Conservation (phyloP, 208 protist genomes). For the Trypanosoma conorhini region DNA sequence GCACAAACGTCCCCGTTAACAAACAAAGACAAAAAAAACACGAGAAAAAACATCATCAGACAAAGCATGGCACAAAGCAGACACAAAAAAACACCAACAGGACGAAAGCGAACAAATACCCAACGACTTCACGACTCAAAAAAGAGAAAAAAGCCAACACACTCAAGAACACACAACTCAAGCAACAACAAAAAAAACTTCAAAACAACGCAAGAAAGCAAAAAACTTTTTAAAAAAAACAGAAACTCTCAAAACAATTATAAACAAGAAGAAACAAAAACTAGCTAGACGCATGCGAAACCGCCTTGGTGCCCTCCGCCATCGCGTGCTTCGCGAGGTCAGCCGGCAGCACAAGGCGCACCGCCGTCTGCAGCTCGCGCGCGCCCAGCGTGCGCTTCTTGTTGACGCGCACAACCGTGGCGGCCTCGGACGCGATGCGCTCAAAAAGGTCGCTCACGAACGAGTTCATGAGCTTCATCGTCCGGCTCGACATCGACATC, state of each 20-base stretch:
- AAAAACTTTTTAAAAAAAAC: background rate
- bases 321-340: background rate
- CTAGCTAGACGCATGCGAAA: slow-evolving; percentile 26
- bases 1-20: background rate
- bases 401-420: background rate
- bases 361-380: background rate
- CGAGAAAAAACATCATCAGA: slow-evolving; percentile 23
- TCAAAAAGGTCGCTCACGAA: background rate
- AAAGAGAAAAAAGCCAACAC: slow-evolving; percentile 10
- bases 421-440: background rate
- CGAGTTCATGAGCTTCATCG: background rate
- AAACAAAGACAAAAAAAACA: slow-evolving; percentile 19
- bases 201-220: background rate
- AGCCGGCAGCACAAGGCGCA: background rate
- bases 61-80: no score
- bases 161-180: slow-evolving; percentile 1
- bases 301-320: background rate
- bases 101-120: no score
- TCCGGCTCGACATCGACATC: background rate
- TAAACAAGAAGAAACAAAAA: background rate
- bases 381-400: background rate
- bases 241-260: background rate
- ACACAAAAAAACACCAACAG: no score
- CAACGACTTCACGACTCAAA: slow-evolving; percentile 1
- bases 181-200: slow-evolving; percentile 11